Conservation (phyloP, 2,329 filamentous ascomycete genomes). For the Colletotrichum tropicale region DNA sequence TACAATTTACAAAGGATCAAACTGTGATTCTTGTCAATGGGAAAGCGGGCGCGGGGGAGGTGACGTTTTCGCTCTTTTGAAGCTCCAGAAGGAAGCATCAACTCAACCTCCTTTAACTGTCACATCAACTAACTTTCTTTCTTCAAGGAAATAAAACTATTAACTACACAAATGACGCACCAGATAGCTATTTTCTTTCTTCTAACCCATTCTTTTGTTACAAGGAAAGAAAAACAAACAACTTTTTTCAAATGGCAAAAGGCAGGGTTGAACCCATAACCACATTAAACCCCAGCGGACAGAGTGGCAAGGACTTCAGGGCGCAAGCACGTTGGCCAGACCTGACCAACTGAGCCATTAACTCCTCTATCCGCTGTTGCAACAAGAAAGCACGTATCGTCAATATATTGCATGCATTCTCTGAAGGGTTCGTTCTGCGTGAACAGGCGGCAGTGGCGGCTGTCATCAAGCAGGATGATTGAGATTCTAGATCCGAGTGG, state of each 20-base stretch:
- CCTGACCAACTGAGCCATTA: neutral
- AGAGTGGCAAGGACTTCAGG: neutral
- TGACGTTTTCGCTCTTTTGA: too few species aligned
- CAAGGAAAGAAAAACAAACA: neutral
- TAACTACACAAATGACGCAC: too few species aligned
- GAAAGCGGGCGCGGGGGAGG: too few species aligned
- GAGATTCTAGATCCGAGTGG: conserved; percentile 31
- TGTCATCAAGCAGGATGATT: conserved; percentile 29
- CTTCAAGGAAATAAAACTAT: too few species aligned
- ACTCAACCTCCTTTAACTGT: too few species aligned
- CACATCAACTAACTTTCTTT: too few species aligned
- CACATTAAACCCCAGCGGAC: neutral
- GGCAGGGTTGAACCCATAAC: neutral
- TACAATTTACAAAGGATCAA: too few species aligned
- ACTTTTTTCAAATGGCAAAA: neutral
- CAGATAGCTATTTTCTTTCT: too few species aligned
- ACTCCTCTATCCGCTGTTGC: neutral
- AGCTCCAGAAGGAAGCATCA: too few species aligned
- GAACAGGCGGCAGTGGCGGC: neutral
- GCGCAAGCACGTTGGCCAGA: neutral
- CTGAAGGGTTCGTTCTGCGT: neutral
- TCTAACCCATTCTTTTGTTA: too few species aligned
- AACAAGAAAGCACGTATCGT: accelerated
- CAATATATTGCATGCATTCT: neutral
- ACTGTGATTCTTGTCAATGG: too few species aligned